These are phyloP conservation scores for Taxillus chinensis DNA, from an alignment of 164 flowering plant species.

Conservation along the genomic window DNA sequence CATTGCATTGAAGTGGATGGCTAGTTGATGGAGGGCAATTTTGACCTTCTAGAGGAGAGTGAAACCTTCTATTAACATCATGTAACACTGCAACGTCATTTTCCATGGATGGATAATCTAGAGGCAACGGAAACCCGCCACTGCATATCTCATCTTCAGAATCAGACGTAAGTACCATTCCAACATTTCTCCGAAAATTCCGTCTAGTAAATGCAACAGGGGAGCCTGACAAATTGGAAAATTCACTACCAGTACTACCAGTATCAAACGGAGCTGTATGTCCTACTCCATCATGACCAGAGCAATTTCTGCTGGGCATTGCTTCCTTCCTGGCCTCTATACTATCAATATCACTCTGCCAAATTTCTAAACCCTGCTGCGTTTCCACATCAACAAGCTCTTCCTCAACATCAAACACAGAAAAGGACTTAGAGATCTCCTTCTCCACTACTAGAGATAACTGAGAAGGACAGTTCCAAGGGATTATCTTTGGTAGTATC, in stretches of 20 bases:
- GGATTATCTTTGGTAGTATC: constrained; percentile 47
- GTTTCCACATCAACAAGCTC: constrained; percentile 15
- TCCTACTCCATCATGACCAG: constrained; percentile 23
- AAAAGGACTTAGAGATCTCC: constrained; percentile 48
- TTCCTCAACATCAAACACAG: constrained; percentile 29
- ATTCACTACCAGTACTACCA: constrained; percentile 16
- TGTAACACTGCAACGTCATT: constrained; percentile 1
- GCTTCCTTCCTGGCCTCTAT: constrained; percentile 56
- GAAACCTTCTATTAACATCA: constrained; percentile 8
- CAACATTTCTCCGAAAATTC: constrained; percentile 24
- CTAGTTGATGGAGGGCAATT: constrained; percentile 12
- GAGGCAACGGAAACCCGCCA: constrained; percentile 12
- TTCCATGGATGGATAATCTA: constrained; percentile 6
- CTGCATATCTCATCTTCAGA: constrained; percentile 46
- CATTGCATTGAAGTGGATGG: constrained; percentile 14
- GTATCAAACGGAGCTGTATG: constrained; percentile 16
- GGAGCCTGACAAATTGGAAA: constrained; percentile 32
- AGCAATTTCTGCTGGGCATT: constrained; percentile 42
- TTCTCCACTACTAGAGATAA: constrained; percentile 57
- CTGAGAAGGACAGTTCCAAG: constrained; percentile 59
- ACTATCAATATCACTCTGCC: constrained; percentile 12
- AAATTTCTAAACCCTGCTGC: constrained; percentile 15
- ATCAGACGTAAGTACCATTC: constrained; percentile 49
- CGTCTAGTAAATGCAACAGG: constrained; percentile 40
- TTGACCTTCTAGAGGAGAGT: constrained; percentile 8